A percentile compares a stretch with the other conserved stretches of the same genome.
phyloP scores from a whole-genome alignment of 2,329 filamentous ascomycete genomes.

The Mariannaea elegans region DNA sequence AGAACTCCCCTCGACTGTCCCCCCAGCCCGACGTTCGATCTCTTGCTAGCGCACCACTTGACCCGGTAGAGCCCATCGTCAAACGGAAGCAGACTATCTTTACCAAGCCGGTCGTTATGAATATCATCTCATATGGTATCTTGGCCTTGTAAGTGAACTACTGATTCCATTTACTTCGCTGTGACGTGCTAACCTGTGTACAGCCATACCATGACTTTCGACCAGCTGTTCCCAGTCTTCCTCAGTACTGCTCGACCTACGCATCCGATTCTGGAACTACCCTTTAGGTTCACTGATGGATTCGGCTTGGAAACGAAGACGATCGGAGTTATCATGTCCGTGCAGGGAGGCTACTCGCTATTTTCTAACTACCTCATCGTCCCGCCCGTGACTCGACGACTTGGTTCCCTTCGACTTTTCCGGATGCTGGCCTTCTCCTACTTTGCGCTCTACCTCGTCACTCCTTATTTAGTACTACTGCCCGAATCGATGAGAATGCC shows the following conservation, averaged over 20 bases:
- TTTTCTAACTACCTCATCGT: constrained; percentile 86
- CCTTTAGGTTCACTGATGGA: constrained; percentile 89
- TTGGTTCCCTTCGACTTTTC: constrained; percentile 85
- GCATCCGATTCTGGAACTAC: constrained; percentile 66
- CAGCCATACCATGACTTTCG: constrained; percentile 96
- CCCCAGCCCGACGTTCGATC: constrained; percentile 41
- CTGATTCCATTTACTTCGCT: background rate
- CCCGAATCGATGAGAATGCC: constrained; percentile 75
- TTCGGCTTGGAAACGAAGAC: constrained; percentile 84
- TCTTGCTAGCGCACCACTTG: constrained; percentile 22
- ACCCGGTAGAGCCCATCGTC: constrained; percentile 36
- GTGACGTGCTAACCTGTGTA: constrained; percentile 25
- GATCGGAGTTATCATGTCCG: constrained; percentile 87
- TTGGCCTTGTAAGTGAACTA: constrained; percentile 83
- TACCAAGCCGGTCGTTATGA: constrained; percentile 84
- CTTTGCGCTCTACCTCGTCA: constrained; percentile 85
- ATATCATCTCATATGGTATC: constrained; percentile 90
- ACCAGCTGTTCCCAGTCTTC: constrained; percentile 92
- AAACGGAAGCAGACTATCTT: constrained; percentile 66
- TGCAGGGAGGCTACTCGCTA: constrained; percentile 91
- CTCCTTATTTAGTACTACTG: constrained; percentile 88
- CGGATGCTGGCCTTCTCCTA: constrained; percentile 83
- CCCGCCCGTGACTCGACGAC: constrained; percentile 75
- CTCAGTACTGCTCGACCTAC: constrained; percentile 72
- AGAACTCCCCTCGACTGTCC: constrained; percentile 60